Conservation (phyloP, 129 eudicot genomes). For the Lactuca sativa region DNA sequence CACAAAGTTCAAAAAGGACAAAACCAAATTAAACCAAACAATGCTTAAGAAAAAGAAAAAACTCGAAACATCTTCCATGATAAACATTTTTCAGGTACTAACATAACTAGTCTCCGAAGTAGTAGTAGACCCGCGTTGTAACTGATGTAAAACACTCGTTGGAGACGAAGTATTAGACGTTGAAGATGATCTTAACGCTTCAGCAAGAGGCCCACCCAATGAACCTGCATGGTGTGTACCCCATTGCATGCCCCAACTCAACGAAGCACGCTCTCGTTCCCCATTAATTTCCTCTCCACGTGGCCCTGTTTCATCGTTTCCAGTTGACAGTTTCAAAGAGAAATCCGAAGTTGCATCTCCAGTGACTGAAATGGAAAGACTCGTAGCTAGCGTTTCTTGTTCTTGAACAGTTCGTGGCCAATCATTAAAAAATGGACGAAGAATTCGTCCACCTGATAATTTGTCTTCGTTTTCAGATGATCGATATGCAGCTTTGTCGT, state of each 20-base stretch:
- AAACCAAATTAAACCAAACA: not conserved
- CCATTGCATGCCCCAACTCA: conserved; percentile 60
- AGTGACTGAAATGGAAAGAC: conserved; percentile 60
- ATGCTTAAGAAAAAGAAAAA: not conserved
- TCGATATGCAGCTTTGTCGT: conserved; percentile 24
- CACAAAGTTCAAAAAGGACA: not conserved
- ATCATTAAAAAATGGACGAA: conserved; percentile 76
- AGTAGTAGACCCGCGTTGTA: conserved; percentile 43
- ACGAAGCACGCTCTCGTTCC: conserved; percentile 37
- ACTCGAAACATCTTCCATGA: not conserved
- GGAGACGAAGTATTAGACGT: conserved; percentile 56
- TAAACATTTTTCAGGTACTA: conserved; percentile 40
- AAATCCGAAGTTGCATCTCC: conserved; percentile 65
- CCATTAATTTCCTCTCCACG: conserved; percentile 24
- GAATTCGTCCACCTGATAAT: conserved; percentile 39
- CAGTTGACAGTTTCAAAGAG: conserved; percentile 67
- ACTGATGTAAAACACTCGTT: conserved; percentile 67
- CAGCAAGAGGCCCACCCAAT: conserved; percentile 95
- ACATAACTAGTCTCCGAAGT: conserved; percentile 58
- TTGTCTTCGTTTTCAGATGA: conserved; percentile 25
- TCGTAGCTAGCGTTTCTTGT: conserved; percentile 41
- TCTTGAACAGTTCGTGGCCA: conserved; percentile 65
- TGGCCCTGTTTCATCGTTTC: conserved; percentile 32
- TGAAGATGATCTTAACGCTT: conserved; percentile 73
- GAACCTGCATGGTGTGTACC: conserved; percentile 52